A percentile compares a stretch with the other conserved stretches of the same genome.
Conservation (phyloP, 345 rosid species). For the Eutrema japonicum region DNA sequence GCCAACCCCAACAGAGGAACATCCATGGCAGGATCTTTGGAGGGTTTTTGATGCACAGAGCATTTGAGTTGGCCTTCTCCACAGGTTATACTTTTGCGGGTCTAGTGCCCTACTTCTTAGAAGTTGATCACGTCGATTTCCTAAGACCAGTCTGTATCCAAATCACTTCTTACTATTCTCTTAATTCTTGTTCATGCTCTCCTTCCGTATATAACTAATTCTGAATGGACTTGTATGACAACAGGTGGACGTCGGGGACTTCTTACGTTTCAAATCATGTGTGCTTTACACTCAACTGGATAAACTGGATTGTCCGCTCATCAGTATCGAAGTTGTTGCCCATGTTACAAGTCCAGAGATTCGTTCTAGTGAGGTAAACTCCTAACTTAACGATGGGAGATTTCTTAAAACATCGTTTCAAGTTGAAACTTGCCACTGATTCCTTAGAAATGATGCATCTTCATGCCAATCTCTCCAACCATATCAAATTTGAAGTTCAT, state of each 20-base stretch:
- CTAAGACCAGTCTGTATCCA: constrained; percentile 67
- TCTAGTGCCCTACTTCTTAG: constrained; percentile 72
- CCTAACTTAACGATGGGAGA: background rate
- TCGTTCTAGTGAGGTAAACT: constrained; percentile 79
- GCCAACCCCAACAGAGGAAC: constrained; percentile 91
- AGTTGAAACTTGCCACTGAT: background rate
- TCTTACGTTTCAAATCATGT: constrained; percentile 78
- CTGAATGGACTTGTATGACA: constrained; percentile 39
- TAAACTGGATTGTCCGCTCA: constrained; percentile 69
- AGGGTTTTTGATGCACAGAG: constrained; percentile 80
- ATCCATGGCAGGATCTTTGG: constrained; percentile 83
- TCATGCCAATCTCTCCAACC: background rate
- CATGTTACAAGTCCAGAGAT: constrained; percentile 96
- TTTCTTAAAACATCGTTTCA: background rate
- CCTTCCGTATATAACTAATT: constrained; percentile 6
- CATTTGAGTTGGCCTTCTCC: constrained; percentile 87
- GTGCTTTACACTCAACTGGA: constrained; percentile 75
- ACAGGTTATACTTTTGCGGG: constrained; percentile 90
- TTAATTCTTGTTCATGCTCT: background rate
- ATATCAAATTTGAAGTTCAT: background rate
- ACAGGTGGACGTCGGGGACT: constrained; percentile 88
- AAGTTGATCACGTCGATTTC: constrained; percentile 92
- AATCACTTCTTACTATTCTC: constrained; percentile 18
- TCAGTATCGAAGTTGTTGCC: constrained; percentile 89
- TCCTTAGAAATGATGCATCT: background rate